A percentile compares a stretch with the other conserved stretches of the same genome.
phyloP scores from a whole-genome alignment of 306 rosid species.

The Cucumis melo region DNA sequence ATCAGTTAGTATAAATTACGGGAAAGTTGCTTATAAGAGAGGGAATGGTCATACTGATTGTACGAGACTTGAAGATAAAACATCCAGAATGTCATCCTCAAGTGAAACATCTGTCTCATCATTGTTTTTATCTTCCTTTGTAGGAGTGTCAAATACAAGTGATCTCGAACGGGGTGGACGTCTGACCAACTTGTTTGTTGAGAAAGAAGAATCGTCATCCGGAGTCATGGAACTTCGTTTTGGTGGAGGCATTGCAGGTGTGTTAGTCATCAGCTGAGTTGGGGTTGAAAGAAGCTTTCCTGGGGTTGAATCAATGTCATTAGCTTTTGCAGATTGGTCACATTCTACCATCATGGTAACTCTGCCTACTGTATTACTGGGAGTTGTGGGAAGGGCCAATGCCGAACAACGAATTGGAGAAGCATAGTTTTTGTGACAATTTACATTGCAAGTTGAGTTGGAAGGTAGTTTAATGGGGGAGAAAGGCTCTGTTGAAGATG shows the following conservation, averaged over 20 bases:
- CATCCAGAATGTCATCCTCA: slow-evolving; percentile 29
- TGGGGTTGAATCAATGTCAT: slow-evolving; percentile 28
- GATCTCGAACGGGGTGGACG: slow-evolving; percentile 43
- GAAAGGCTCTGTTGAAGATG: slow-evolving; percentile 4
- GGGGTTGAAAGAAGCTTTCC: slow-evolving; percentile 41
- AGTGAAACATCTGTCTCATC: slow-evolving; percentile 18
- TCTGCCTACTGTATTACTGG: slow-evolving; percentile 20
- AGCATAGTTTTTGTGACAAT: slow-evolving; percentile 2
- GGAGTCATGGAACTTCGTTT: slow-evolving; percentile 50
- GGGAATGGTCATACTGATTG: slow-evolving; percentile 44
- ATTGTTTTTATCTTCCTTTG: slow-evolving; percentile 24
- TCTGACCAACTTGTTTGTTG: slow-evolving; percentile 38
- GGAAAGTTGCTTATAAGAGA: neutral
- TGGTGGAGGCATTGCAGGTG: slow-evolving; percentile 40
- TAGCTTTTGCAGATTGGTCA: slow-evolving; percentile 2
- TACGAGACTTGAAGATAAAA: slow-evolving; percentile 44
- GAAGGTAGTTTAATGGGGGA: slow-evolving; percentile 9
- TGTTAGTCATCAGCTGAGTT: slow-evolving; percentile 39
- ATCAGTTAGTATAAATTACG: neutral
- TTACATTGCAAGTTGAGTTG: slow-evolving; percentile 1
- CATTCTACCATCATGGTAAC: slow-evolving; percentile 16
- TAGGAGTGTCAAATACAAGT: slow-evolving; percentile 57
- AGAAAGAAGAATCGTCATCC: slow-evolving; percentile 17
- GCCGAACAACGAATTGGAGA: slow-evolving; percentile 10
- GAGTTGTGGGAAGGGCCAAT: slow-evolving; percentile 22